These are phyloP conservation scores for Acacia crassicarpa DNA, from an alignment of 306 rosid species.

Conservation along the genomic window DNA sequence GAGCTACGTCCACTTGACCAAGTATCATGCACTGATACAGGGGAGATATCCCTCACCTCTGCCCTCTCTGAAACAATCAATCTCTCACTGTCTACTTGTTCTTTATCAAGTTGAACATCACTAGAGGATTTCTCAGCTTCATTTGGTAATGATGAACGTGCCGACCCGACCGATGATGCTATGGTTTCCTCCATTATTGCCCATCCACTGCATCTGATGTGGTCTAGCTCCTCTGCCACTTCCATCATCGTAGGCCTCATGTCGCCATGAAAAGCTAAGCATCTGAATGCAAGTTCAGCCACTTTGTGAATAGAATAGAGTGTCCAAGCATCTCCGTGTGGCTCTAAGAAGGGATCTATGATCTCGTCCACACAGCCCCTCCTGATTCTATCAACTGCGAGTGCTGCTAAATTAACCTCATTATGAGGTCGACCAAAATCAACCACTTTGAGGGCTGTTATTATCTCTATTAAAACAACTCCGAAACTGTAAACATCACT, in stretches of 20 bases:
- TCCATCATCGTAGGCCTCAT: slow-evolving; percentile 93
- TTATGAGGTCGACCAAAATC: slow-evolving; percentile 79
- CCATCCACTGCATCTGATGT: slow-evolving; percentile 77
- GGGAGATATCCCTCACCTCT: slow-evolving; percentile 69
- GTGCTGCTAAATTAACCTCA: slow-evolving; percentile 93
- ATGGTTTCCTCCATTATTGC: slow-evolving; percentile 67
- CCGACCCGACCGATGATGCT: slow-evolving; percentile 67
- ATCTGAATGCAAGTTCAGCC: slow-evolving; percentile 95
- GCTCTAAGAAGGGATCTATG: slow-evolving; percentile 90
- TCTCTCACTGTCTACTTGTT: slow-evolving; percentile 53
- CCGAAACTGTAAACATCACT: slow-evolving; percentile 98
- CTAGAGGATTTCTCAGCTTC: slow-evolving; percentile 59
- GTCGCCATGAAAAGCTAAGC: slow-evolving; percentile 95
- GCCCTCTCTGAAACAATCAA: slow-evolving; percentile 46
- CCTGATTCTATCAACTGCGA: slow-evolving; percentile 89
- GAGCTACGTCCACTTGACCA: slow-evolving; percentile 96
- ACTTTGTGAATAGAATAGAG: slow-evolving; percentile 83
- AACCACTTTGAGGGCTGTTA: slow-evolving; percentile 90
- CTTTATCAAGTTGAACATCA: slow-evolving; percentile 36
- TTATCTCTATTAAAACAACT: slow-evolving; percentile 90
- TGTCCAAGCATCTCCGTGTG: slow-evolving; percentile 95
- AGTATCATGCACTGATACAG: slow-evolving; percentile 86
- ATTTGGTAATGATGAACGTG: slow-evolving; percentile 54
- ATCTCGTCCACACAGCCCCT: slow-evolving; percentile 78
- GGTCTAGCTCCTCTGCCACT: slow-evolving; percentile 90